Base-by-base conservation (phyloP, 345 rosid genomes). In the Corchorus olitorius region DNA sequence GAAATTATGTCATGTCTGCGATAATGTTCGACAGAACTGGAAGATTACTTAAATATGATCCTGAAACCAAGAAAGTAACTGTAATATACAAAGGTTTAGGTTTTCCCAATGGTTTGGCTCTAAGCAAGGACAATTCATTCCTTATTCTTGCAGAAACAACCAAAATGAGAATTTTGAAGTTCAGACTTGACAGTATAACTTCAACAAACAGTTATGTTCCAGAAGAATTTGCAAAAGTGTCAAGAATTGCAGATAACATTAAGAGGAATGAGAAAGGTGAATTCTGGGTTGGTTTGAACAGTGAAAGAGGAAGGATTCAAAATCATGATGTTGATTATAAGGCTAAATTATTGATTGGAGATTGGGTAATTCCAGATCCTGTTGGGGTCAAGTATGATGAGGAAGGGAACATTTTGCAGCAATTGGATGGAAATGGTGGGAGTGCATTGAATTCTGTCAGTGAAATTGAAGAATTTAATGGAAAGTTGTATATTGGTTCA, bases 281-380 rank as follows among this genome's bases (percentile, higher is more conserved):
- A 22, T 91, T 88, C 27, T 89, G 93, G 96, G 84, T 87, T 2
- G 92, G 88, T 52, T 70, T 87, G 8, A 84, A 86, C 60, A 77
- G 83, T n/a, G 87, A 80, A 56, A 83, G 88, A 61, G 84, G 85
- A 1, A 19, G 9, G n/a, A 61, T 34, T 33, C 65, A 13, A 8
- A 14, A 33, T 8, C 43, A 61, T 61, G 43, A 4, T 16, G 43
- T 39, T 39, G 0, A 5, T n/a, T n/a, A n/a, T 27, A 27, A 27
- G 27, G 27, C 15, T 1, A 11, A 14, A 12, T 69, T 60, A 19
- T 27, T 27, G 27, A 0, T 27, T 27, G 27, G 27, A 27, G 45
- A 58, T 1, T 71, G 79, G 84, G 60, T 72, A 33, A 3, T 39
- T 6, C 15, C 43, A 39, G 89, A 86, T 73, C 86, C 88, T 0